Evolutionary conservation across 176 grass and related monocot genomes (phyloP), one percentile per base, ranked within the genome.

Genomic region (Bonia amplexicaulis): DNA sequence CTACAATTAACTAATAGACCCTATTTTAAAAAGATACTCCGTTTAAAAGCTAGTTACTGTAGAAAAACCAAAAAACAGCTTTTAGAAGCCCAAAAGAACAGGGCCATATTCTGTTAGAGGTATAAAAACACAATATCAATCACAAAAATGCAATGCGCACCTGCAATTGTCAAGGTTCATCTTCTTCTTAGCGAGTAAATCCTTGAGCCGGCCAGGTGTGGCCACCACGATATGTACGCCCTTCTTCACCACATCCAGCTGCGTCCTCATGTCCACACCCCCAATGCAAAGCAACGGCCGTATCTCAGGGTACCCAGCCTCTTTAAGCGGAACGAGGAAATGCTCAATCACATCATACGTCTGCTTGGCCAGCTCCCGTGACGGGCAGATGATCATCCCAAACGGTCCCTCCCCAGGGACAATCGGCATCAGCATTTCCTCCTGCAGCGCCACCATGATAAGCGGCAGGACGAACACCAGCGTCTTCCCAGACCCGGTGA

Each of bases 111-210:
- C 20, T 19, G 31, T 49, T 51, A 29, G 7, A 16, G 41, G 20
- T 46, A 29, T 2, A 10, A 69, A 79, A 84, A 53, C 31, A 80
- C 7, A 27, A 82, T 1, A 86, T 60, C 17, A 40, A 51, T 29
- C 35, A 6, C 12, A 45, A 71, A 65, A 55, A 63, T 16, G 0
- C 6, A 22, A 52, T 58, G 63, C 61, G 51, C 20, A 93, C 96
- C 96, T 94, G 93, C 96, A 98, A 53, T 96, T 98, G 27, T 96
- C 90, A 7, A 98, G 93, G 73, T 98, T 98, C 93, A 96, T 96
- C 86, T 93, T 95, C 73, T 96, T 98, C 86, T 96, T 98, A 17
- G 96, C 90, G 25, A 98, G 93, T 66, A 98, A 75, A 81, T 98
- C 96, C 80, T 98, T 98, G 20, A 98, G 88, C 2, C 96, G 80